Base-by-base conservation (phyloP, 2,329 filamentous ascomycete species). In the Trichoderma sp. region DNA sequence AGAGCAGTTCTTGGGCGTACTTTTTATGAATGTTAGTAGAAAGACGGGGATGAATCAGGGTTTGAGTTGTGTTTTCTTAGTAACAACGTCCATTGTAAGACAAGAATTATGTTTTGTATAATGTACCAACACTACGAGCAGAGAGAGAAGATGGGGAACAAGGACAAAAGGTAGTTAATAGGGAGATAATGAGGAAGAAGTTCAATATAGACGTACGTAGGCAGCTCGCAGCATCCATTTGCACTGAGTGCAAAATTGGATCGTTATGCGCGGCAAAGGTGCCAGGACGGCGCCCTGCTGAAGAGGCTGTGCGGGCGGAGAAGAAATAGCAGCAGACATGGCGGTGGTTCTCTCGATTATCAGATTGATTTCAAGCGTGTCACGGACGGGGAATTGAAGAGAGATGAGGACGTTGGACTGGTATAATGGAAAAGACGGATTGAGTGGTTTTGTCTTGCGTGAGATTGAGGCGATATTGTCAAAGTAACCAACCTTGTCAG, bases 1-100 rank as follows among this genome's bases (percentile, higher is more conserved):
- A 97, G 46, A 99, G 89, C 55, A 99, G 89, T 80, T 98, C 96
- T 84, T 98, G 96, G 59, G 91, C 95, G 79, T 91, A 97, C 92
- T 97, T 16, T 30, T 39, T 6, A 18, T 55, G 3, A 18, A 24
- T 46, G 37, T 43, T 34, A 49, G 46, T 49, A 13, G 46, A 24
- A 11, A 11, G 18, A 46, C n/a, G 18, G 7, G 18, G 5, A 18
- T 16, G 13, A 16, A 6, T 5, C 6, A 6, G 37, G 5, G 43
- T 4, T 11, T 46, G 43, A 46, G 43, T 46, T 21, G 43, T 21
- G 43, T 4, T 21, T 11, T 21, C 43, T 46, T n/a, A 18, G 43
- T 10, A 46, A 28, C 11, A 11, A 13, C 37, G 56, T 39, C 14
- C 2, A 37, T 13, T 13, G 16, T 24, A 54, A 58, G 26, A 21